phyloP scores from a whole-genome alignment of 768 basidiomycete species.

The Calocybe cyanea region DNA sequence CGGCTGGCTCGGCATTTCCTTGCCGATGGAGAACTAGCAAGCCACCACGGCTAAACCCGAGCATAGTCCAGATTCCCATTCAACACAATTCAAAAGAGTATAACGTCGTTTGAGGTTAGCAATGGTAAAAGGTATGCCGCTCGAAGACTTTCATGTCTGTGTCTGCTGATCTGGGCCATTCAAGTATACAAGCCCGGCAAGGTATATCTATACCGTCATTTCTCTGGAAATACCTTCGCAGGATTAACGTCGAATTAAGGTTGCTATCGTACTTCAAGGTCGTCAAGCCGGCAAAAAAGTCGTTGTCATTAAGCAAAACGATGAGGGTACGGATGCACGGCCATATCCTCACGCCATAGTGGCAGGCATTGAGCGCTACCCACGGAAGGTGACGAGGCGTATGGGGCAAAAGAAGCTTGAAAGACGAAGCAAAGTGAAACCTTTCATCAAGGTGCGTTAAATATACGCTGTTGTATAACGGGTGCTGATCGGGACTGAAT shows the following conservation, averaged over 20 bases:
- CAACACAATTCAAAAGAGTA: constrained; percentile 27
- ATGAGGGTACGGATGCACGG: constrained; percentile 95
- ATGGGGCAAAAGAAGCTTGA: constrained; percentile 97
- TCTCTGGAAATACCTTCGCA: not conserved
- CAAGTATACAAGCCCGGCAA: constrained; percentile 95
- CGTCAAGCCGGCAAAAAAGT: constrained; percentile 99
- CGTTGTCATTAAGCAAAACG: constrained; percentile 95
- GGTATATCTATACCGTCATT: constrained; percentile 36
- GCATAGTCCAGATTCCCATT: constrained; percentile 19
- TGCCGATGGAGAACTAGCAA: constrained; percentile 28
- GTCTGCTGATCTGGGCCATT: constrained; percentile 7
- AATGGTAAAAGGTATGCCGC: constrained; percentile 55
- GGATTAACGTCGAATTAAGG: constrained; percentile 38
- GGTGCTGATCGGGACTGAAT: not conserved
- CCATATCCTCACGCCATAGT: constrained; percentile 98
- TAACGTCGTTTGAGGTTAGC: constrained; percentile 44
- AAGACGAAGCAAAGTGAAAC: constrained; percentile 95
- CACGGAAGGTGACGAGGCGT: constrained; percentile 92
- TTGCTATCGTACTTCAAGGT: constrained; percentile 96
- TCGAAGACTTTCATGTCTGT: constrained; percentile 5
- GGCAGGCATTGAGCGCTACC: constrained; percentile 97
- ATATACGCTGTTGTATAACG: not conserved
- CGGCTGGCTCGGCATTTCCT: not conserved
- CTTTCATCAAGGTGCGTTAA: constrained; percentile 97
- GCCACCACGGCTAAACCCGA: constrained; percentile 41